These are phyloP conservation scores for Aspergillus felis DNA, from an alignment of 2,329 filamentous ascomycete species.

Conservation along the genomic window DNA sequence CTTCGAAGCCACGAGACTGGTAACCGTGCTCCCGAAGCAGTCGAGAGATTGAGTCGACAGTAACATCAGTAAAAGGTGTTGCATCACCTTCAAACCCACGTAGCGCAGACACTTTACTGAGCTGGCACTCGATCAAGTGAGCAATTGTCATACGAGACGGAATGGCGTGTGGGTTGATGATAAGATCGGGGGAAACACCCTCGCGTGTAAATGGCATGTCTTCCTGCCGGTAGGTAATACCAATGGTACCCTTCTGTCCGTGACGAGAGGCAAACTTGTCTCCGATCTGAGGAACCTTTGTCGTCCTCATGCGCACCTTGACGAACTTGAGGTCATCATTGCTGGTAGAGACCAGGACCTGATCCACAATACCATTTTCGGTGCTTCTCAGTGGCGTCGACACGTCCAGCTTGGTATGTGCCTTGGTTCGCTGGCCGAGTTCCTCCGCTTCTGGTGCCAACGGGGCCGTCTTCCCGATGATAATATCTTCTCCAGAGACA, in stretches of 20 bases:
- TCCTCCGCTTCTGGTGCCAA: slow-evolving; percentile 91
- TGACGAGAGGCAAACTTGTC: slow-evolving; percentile 99
- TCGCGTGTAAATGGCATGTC: slow-evolving; percentile 98
- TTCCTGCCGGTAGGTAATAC: slow-evolving; percentile 95
- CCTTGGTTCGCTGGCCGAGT: slow-evolving; percentile 82
- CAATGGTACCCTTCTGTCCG: slow-evolving; percentile 98
- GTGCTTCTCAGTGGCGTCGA: slow-evolving; percentile 93
- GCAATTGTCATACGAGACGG: slow-evolving; percentile 99
- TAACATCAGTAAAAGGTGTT: slow-evolving; percentile 96
- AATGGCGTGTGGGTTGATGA: slow-evolving; percentile 99
- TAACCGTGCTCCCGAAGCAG: slow-evolving; percentile 86
- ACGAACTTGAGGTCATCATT: slow-evolving; percentile 92
- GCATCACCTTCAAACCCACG: slow-evolving; percentile 95
- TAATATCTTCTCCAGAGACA: slow-evolving; percentile 96
- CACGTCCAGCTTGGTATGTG: slow-evolving; percentile 90
- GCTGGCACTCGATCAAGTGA: slow-evolving; percentile 97
- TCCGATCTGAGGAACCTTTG: slow-evolving; percentile 96
- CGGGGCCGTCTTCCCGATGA: slow-evolving; percentile 97
- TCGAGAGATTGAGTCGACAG: slow-evolving; percentile 85
- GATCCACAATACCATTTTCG: slow-evolving; percentile 93
- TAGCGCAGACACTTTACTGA: slow-evolving; percentile 91
- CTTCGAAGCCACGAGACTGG: slow-evolving; percentile 93
- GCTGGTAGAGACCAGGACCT: slow-evolving; percentile 90
- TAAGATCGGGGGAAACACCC: slow-evolving; percentile 88
- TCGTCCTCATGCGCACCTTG: slow-evolving; percentile 95